Conservation (phyloP, 768 basidiomycete genomes). For the Sutorius australiensis region DNA sequence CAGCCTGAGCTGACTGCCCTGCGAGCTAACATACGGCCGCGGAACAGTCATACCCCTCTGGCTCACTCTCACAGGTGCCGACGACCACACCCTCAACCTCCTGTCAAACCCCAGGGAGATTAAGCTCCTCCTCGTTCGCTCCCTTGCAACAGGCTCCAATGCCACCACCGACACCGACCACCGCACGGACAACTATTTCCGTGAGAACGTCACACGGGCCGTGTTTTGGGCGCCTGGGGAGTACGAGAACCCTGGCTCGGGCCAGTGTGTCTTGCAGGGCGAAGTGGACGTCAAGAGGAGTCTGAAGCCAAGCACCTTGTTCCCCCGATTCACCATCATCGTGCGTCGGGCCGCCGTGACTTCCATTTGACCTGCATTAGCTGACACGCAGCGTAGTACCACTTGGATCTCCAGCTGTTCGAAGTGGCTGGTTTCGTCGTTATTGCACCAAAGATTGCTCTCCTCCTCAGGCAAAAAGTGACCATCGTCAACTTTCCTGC, state of each 20-base stretch:
- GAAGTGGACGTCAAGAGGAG: slow-evolving; percentile 45
- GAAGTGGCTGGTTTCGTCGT: slow-evolving; percentile 41
- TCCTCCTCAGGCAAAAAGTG: slow-evolving; percentile 39
- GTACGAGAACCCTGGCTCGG: slow-evolving; percentile 18
- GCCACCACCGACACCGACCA: slow-evolving; percentile 39
- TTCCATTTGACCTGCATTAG: background rate
- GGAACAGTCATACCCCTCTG: slow-evolving; percentile 50
- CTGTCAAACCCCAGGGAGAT: slow-evolving; percentile 41
- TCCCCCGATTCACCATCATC: slow-evolving; percentile 44
- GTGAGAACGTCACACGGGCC: slow-evolving; percentile 38
- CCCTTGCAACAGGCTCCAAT: slow-evolving; percentile 46
- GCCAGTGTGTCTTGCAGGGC: slow-evolving; percentile 41
- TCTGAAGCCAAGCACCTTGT: slow-evolving; percentile 41
- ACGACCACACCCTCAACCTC: slow-evolving; percentile 49
- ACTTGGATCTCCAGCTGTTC: slow-evolving; percentile 40
- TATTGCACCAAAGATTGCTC: slow-evolving; percentile 15
- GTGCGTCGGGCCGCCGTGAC: slow-evolving; percentile 29
- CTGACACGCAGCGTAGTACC: slow-evolving; percentile 34
- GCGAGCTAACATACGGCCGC: slow-evolving; percentile 47
- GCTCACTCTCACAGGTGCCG: slow-evolving; percentile 42
- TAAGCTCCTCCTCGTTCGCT: slow-evolving; percentile 42
- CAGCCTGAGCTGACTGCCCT: background rate
- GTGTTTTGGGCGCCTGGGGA: slow-evolving; percentile 43
- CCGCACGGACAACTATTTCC: slow-evolving; percentile 47
- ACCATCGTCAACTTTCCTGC: slow-evolving; percentile 38